Conservation (phyloP, 202 grass and related monocot genomes). For the Digitaria exilis region DNA sequence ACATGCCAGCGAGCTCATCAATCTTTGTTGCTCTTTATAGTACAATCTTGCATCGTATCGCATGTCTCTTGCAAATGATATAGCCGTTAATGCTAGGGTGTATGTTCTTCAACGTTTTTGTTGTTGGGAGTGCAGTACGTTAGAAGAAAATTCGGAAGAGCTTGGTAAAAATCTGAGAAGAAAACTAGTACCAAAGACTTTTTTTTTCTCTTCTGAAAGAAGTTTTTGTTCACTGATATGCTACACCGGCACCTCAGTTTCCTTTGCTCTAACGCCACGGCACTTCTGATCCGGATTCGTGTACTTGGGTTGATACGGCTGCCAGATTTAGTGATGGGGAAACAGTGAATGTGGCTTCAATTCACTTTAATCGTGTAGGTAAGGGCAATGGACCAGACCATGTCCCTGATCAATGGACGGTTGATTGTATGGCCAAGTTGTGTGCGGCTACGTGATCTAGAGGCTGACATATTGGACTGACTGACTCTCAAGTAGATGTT, state of each 20-base stretch:
- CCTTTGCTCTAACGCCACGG: not conserved
- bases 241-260: too few species aligned
- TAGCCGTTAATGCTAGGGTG: not conserved
- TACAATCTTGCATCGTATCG: not conserved
- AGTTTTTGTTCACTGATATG: not conserved
- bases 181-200: not conserved
- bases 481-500: not conserved
- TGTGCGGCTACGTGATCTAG: not conserved
- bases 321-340: conserved; percentile 9
- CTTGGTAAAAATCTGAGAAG: not conserved
- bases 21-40: not conserved
- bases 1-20: not conserved
- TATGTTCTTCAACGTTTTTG: too few species aligned
- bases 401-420: not conserved
- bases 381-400: not conserved
- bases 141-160: not conserved
- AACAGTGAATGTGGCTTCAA: conserved; percentile 8
- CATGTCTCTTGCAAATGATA: not conserved
- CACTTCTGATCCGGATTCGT: not conserved
- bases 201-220: not conserved
- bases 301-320: not conserved
- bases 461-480: not conserved
- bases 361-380: not conserved
- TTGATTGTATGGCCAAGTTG: not conserved
- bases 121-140: not conserved